Evolutionary conservation across 1,284 basidiomycete genomes (phyloP).

Genomic region (Hortiboletus rubellus): DNA sequence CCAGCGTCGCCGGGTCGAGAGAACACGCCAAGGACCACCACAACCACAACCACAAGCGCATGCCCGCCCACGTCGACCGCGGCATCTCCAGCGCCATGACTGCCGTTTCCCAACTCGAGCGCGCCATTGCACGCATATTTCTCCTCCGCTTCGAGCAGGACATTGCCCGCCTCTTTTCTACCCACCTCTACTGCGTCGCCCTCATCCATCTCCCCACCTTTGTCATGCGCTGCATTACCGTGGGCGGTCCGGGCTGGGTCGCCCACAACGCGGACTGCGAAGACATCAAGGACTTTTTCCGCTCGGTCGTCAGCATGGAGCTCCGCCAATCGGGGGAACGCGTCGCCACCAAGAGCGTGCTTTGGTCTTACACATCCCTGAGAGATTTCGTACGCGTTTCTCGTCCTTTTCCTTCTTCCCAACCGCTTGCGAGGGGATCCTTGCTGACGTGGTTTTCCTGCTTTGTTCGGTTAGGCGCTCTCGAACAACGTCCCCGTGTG

Average conservation of each 20-base stretch:
- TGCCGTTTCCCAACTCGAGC: constrained; percentile 60
- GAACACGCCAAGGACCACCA: constrained; percentile 35
- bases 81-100: constrained; percentile 53
- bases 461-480: constrained; percentile 46
- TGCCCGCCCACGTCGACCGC: constrained; percentile 51
- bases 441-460: constrained; percentile 4
- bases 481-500: constrained; percentile 67
- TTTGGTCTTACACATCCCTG: constrained; percentile 74
- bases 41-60: constrained; percentile 33
- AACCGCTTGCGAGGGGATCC: background rate
- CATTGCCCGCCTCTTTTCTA: constrained; percentile 67
- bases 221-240: constrained; percentile 58
- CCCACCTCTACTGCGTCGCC: constrained; percentile 60
- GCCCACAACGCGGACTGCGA: constrained; percentile 63
- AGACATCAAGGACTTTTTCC: constrained; percentile 70
- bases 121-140: constrained; percentile 60
- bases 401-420: background rate
- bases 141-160: constrained; percentile 68
- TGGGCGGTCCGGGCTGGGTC: constrained; percentile 64
- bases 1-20: constrained; percentile 5
- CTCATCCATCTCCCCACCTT: constrained; percentile 64
- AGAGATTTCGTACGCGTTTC: constrained; percentile 57
- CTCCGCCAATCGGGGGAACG: constrained; percentile 70
- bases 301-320: constrained; percentile 66
- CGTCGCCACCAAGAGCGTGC: constrained; percentile 70